Percentiles rank a stretch among this genome's conserved stretches.
phyloP scores from a whole-genome alignment of 352 stramenopile species.

The Pseudoperonospora humuli region DNA sequence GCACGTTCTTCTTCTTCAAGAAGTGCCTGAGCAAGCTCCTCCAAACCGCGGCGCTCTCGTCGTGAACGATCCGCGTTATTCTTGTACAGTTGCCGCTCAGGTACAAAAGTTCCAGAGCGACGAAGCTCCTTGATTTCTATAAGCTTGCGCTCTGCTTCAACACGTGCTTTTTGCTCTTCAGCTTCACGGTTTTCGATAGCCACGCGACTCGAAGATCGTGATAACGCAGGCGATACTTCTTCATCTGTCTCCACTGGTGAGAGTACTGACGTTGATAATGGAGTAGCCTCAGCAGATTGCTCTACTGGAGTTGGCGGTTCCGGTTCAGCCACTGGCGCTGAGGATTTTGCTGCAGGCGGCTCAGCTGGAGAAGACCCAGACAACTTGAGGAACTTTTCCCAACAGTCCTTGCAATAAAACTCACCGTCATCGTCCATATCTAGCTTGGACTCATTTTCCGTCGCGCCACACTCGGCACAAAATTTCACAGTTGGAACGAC shows the following conservation, averaged over 20 bases:
- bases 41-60: constrained; percentile 62
- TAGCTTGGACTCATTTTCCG: constrained; percentile 67
- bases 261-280: constrained; percentile 7
- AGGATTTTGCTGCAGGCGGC: neutral
- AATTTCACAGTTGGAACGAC: constrained; percentile 69
- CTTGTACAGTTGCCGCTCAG: constrained; percentile 51
- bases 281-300: constrained; percentile 2
- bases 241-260: constrained; percentile 17
- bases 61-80: constrained; percentile 51
- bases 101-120: constrained; percentile 50
- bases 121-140: constrained; percentile 75
- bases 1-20: constrained; percentile 75
- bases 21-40: constrained; percentile 73
- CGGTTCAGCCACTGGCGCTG: constrained; percentile 12
- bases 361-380: constrained; percentile 23
- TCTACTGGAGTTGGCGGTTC: neutral
- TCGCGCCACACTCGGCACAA: constrained; percentile 70
- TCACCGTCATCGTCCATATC: constrained; percentile 77
- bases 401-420: constrained; percentile 86
- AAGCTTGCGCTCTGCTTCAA: constrained; percentile 76
- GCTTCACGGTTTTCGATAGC: constrained; percentile 45
- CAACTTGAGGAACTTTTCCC: constrained; percentile 72
- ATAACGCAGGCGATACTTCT: constrained; percentile 17
- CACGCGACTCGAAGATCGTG: constrained; percentile 26
- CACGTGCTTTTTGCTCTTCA: constrained; percentile 67